Conservation (phyloP, 257 asterid species). For the Mitragyna speciosa region DNA sequence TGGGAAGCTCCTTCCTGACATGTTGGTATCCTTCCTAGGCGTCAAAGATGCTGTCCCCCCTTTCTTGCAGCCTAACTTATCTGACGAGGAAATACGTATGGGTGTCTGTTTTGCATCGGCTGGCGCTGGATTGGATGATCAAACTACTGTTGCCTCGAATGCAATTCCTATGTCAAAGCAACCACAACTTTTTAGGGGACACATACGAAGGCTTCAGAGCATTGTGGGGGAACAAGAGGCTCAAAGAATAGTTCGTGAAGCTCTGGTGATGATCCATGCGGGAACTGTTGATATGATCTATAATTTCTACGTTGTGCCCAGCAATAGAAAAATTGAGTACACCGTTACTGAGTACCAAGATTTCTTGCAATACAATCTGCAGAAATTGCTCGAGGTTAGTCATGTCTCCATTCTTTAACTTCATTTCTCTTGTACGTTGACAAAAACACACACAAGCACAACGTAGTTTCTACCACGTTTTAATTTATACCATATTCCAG, state of each 20-base stretch:
- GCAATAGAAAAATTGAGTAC: constrained; percentile 44
- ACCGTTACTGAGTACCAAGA: constrained; percentile 43
- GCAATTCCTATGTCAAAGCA: constrained; percentile 49
- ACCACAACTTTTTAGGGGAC: constrained; percentile 33
- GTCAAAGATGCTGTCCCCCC: constrained; percentile 68
- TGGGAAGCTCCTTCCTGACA: constrained; percentile 74
- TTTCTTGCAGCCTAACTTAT: constrained; percentile 51
- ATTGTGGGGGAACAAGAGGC: constrained; percentile 45
- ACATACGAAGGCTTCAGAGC: constrained; percentile 39
- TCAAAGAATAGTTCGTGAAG: constrained; percentile 29
- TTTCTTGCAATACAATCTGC: constrained; percentile 46
- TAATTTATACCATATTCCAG: constrained; percentile 18
- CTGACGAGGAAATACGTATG: constrained; percentile 46
- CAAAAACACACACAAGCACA: too few species aligned
- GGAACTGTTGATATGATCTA: constrained; percentile 68
- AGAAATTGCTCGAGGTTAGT: neutral
- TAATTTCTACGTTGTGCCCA: constrained; percentile 55
- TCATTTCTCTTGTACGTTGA: too few species aligned
- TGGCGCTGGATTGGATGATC: constrained; percentile 75
- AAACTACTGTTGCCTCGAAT: constrained; percentile 44
- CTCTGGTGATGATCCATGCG: constrained; percentile 60
- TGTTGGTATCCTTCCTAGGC: constrained; percentile 53
- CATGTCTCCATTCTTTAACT: neutral
- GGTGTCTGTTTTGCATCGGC: constrained; percentile 86
- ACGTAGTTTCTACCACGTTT: neutral